Conservation (phyloP, 78 protist genomes). For the Dictyostelium firmibasis region DNA sequence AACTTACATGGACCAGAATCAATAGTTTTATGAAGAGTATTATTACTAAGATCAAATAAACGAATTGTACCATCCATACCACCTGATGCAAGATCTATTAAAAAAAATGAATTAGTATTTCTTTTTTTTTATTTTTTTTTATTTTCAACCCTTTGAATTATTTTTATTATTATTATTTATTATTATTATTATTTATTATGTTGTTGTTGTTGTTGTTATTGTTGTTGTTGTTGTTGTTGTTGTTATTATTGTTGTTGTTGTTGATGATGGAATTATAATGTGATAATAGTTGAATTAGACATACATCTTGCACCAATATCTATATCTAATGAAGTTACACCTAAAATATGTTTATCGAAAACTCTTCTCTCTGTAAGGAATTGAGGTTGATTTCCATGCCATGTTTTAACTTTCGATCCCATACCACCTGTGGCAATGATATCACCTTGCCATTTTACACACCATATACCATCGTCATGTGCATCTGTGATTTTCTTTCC, state of each 20-base stretch:
- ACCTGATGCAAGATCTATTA: slow-evolving; percentile 38
- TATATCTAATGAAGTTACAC: slow-evolving; percentile 71
- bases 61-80: slow-evolving; percentile 40
- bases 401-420: slow-evolving; percentile 55
- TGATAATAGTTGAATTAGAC: no score
- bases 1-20: slow-evolving; percentile 66
- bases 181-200: no score
- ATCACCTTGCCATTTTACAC: slow-evolving; percentile 58
- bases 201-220: no score
- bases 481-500: slow-evolving; percentile 54
- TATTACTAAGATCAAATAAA: slow-evolving; percentile 12
- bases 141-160: no score
- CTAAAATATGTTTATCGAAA: slow-evolving; percentile 56
- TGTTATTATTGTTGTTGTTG: not conserved
- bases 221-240: no score
- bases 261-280: no score
- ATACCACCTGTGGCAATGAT: slow-evolving; percentile 69
- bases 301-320: not conserved
- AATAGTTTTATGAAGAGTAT: slow-evolving; percentile 25
- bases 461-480: slow-evolving; percentile 77
- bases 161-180: no score
- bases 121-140: not conserved
- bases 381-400: slow-evolving; percentile 35
- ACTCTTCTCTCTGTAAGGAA: slow-evolving; percentile 34
- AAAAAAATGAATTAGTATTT: not conserved